Percentiles rank a stretch among this genome's conserved stretches.
Conservation (phyloP, 202 grass and related monocot genomes). For the Panicum hallii region DNA sequence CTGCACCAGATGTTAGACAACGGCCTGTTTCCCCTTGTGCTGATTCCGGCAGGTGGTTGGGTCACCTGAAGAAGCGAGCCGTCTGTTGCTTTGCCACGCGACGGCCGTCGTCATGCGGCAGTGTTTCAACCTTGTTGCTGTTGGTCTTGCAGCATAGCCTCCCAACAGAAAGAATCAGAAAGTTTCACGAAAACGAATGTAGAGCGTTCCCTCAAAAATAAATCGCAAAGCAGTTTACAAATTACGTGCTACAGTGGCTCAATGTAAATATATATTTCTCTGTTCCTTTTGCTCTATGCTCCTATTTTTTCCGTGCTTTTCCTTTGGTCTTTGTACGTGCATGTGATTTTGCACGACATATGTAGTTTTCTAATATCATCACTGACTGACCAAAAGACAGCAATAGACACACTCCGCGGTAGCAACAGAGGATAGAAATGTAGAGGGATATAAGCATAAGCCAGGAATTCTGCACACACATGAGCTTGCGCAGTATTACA, state of each 20-base stretch:
- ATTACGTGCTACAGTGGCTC: neutral
- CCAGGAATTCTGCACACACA: neutral
- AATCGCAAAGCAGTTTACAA: neutral
- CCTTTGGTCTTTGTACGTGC: neutral
- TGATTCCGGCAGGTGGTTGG: conserved; percentile 60
- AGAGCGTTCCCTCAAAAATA: neutral
- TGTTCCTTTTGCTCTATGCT: neutral
- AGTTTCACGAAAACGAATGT: too few species aligned
- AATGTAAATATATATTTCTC: neutral
- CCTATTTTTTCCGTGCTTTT: neutral
- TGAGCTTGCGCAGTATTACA: neutral
- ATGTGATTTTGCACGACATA: neutral
- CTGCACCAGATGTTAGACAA: neutral
- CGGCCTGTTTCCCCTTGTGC: neutral
- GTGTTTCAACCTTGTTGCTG: conserved; percentile 45
- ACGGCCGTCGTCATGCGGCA: conserved; percentile 71
- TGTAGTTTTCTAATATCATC: neutral
- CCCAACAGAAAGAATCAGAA: neutral
- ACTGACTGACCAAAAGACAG: neutral
- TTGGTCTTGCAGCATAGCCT: neutral
- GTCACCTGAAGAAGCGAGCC: conserved; percentile 68
- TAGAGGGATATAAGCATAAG: neutral
- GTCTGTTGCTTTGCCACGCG: conserved; percentile 74
- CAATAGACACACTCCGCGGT: neutral
- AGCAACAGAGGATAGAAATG: neutral